Evolutionary conservation across 23 red algal species (phyloP), one percentile per base, ranked within the genome.

Genomic region (Chondrus crispus): DNA sequence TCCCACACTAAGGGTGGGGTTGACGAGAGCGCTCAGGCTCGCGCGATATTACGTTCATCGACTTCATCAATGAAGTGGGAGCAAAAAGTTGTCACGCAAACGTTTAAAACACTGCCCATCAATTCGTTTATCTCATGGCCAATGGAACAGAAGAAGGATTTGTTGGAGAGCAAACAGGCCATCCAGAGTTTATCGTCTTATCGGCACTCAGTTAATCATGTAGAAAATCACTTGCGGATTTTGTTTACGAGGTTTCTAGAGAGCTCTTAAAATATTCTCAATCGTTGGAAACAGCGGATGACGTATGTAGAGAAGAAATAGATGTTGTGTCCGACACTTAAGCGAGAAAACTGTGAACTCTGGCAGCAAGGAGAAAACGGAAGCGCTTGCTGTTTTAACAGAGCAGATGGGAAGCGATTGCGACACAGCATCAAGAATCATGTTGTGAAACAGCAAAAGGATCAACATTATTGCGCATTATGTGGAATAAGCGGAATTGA

Each of bases 191-290:
- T 64, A 32, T 30, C 7, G 7, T n/a, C 58, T 30, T 16, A 30
- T 32, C 58, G 16, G 14, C 26, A 19, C 14, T 8, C 58, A 30
- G 7, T 64, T 9, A 64, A 64, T 32, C 33, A 37, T 13, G 7
- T 76, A 24, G 5, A n/a, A n/a, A 76, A 48, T 76, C 71, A 4
- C 43, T 76, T 5, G 71, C 39, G 24, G 71, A 76, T 38, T 76
- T 76, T 38, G 28, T 8, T 43, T 24, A n/a, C 19, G 71, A 76
- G 7, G 39, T 38, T 8, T 46, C 71, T 24, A 38, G 33, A 46
- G 71, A 76, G 39, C 71, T 76, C 28, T 38, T 76, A 46, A 76
- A 22, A 24, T 76, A 76, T 76, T n/a, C n/a, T n/a, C n/a, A n/a
- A n/a, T n/a, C n/a, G n/a, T n/a, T n/a, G n/a, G n/a, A n/a, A n/a